Base-by-base conservation (phyloP, 352 stramenopile genomes). In the Globisporangium irregulare region DNA sequence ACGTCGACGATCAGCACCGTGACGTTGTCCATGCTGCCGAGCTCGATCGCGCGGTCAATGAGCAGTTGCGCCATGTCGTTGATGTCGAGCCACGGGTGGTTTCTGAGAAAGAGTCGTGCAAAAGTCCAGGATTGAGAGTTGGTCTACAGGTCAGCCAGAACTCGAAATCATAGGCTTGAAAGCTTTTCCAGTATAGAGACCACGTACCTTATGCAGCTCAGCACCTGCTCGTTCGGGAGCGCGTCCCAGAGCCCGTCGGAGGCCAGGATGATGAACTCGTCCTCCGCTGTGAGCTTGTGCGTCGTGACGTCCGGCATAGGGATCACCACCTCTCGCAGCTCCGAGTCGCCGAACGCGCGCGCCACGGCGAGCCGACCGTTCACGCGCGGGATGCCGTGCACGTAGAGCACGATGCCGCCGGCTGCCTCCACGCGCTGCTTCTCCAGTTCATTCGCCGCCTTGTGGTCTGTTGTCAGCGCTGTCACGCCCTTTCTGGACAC, bases 201-300 rank as follows among this genome's bases (percentile, higher is more conserved):
- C 57, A 60, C 70, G 59, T 59, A 89, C 82, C 78, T 78, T 61
- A 94, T 85, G 68, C 75, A 85, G 25, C 71, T 62, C 24, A 79
- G 73, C 57, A 92, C 86, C 32, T 86, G 71, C 22, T 94, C 84
- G 62, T 93, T 94, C 14, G 73, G 78, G 20, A 94, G 69, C 5
- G 82, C 77, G 48, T 94, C 86, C 86, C 86, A 94, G 1, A 94
- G 72, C 0, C 86, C 86, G 61, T 94, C 86, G 2, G 86, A 93
- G 0, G 78, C 86, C 41, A 94, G 75, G 29, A 94, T 76, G 34
- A 94, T 86, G 73, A 79, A 93, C 72, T 92, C 82, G 63, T 94
- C 86, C 36, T 84, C 77, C 27, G 66, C 53, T 29, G 73, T 62
- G 1, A 94, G 67, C 55, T 78, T 62, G 46, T 84, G 79, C 51